phyloP scores from a whole-genome alignment of 1,284 basidiomycete genomes.

The Ceratobasidium sp. region DNA sequence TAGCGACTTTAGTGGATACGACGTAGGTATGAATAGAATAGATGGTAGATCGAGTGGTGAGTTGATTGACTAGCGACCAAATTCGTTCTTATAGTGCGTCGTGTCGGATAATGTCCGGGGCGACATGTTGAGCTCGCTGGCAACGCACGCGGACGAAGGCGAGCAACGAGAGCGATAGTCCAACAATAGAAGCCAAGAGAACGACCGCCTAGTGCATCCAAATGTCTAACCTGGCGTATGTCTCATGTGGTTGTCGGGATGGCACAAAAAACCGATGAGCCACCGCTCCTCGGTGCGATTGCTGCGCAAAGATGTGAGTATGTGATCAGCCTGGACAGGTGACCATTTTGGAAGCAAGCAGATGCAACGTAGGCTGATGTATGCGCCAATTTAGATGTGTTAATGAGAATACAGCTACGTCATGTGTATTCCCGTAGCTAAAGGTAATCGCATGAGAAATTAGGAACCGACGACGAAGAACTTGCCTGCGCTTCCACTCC shows the following conservation, averaged over 20 bases:
- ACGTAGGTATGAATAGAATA: neutral
- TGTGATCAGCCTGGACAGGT: neutral
- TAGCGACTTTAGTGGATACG: neutral
- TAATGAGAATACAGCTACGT: neutral
- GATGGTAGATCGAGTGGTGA: neutral
- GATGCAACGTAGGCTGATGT: neutral
- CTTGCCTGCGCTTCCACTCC: conserved; percentile 11
- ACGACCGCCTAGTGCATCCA: neutral
- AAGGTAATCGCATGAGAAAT: conserved; percentile 14
- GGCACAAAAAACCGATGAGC: conserved; percentile 7
- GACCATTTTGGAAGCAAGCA: conserved; percentile 6
- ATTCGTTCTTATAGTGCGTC: neutral
- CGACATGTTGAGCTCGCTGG: neutral
- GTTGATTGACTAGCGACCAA: neutral
- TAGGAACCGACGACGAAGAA: neutral
- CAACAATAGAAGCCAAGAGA: neutral
- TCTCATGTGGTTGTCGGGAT: neutral
- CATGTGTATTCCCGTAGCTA: neutral
- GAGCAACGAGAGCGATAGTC: neutral
- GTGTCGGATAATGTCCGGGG: conserved; percentile 7
- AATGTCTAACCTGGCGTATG: neutral
- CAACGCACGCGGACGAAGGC: neutral
- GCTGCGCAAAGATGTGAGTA: neutral
- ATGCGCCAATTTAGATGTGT: neutral
- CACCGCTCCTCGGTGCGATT: conserved; percentile 3